These are phyloP conservation scores for Irpex lacteus DNA, from an alignment of 1,284 basidiomycete genomes.

Conservation along the genomic window DNA sequence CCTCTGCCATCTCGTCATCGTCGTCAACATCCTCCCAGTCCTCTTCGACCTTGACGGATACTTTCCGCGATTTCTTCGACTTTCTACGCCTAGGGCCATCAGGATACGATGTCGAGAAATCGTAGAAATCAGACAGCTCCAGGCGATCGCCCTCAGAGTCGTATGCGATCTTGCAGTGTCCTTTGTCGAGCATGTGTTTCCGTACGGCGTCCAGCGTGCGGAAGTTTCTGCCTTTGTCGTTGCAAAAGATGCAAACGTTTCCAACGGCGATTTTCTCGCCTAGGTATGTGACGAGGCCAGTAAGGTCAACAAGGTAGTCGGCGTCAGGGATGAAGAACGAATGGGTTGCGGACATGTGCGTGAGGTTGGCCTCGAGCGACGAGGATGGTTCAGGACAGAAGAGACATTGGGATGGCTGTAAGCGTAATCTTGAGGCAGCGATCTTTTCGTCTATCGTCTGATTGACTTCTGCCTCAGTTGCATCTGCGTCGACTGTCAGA, in stretches of 20 bases:
- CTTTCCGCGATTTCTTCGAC: constrained; percentile 27
- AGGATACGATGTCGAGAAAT: constrained; percentile 84
- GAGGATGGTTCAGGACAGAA: constrained; percentile 72
- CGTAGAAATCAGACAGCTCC: constrained; percentile 93
- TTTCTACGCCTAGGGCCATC: constrained; percentile 40
- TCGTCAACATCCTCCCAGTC: constrained; percentile 61
- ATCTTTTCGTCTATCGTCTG: constrained; percentile 73
- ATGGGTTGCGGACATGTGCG: constrained; percentile 86
- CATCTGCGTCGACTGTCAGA: constrained; percentile 40
- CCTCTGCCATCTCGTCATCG: constrained; percentile 45
- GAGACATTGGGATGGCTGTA: constrained; percentile 73
- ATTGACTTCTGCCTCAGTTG: constrained; percentile 49
- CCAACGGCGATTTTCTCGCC: constrained; percentile 93
- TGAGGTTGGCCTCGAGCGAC: constrained; percentile 66
- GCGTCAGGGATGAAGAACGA: constrained; percentile 97
- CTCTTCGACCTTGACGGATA: constrained; percentile 37
- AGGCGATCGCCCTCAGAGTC: constrained; percentile 78
- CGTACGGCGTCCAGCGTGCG: constrained; percentile 80
- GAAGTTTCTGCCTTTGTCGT: constrained; percentile 76
- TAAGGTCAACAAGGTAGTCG: constrained; percentile 84
- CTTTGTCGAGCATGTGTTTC: constrained; percentile 93
- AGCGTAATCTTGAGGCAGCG: constrained; percentile 66
- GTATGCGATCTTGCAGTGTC: constrained; percentile 96
- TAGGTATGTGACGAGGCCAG: constrained; percentile 84
- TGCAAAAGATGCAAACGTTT: constrained; percentile 93